Percentiles rank a stretch among this genome's conserved stretches.
These are phyloP conservation scores for Epichloe gansuensis DNA, from an alignment of 2,329 filamentous ascomycete genomes.

Conservation along the genomic window DNA sequence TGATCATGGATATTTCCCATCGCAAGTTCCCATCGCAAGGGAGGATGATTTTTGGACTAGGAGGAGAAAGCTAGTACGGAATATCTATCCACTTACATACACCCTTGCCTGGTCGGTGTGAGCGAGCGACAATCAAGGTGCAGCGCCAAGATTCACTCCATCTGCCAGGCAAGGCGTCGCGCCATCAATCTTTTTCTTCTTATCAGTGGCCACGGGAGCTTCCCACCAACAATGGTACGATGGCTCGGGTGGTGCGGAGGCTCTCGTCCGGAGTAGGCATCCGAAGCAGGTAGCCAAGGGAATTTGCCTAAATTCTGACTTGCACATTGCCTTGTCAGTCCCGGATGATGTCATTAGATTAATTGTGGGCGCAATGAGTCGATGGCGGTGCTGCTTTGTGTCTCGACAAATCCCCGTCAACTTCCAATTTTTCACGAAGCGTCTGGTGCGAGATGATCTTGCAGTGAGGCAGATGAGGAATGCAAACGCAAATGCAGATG, in stretches of 20 bases:
- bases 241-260: not conserved
- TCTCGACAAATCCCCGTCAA: not conserved
- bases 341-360: not conserved
- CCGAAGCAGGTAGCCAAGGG: not conserved
- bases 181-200: not conserved
- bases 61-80: not conserved
- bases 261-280: not conserved
- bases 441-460: not conserved
- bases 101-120: not conserved
- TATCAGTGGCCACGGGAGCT: not conserved
- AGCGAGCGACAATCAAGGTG: not conserved
- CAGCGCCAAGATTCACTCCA: not conserved
- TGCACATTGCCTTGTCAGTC: not conserved
- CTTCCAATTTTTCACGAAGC: not conserved
- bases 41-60: not conserved
- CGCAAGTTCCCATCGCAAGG: not conserved
- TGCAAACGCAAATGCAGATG: not conserved
- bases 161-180: conserved; percentile 2
- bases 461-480: not conserved
- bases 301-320: not conserved
- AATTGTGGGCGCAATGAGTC: not conserved
- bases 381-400: too few species aligned
- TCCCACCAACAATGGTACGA: not conserved
- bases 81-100: not conserved
- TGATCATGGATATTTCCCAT: not conserved